Percentiles rank a stretch among this genome's conserved stretches.
Conservation (phyloP, 164 flowering plant species). For the Stephania japonica region DNA sequence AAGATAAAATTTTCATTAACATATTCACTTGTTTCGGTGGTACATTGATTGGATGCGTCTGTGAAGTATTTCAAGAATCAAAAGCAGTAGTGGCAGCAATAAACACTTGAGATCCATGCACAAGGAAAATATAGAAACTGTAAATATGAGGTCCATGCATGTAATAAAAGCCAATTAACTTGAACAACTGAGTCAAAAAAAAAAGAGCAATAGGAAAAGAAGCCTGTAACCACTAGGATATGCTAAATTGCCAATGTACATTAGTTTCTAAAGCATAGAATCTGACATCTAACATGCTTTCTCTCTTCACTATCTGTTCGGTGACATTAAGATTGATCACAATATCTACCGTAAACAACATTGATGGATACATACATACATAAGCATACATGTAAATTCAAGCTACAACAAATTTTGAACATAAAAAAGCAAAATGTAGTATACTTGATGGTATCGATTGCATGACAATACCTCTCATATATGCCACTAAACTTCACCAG, state of each 20-base stretch:
- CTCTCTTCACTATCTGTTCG: neutral
- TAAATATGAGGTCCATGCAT: no score
- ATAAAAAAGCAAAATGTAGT: neutral
- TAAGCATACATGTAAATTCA: neutral
- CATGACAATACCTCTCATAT: neutral
- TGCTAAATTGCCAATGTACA: neutral
- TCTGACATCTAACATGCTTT: neutral
- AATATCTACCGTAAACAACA: neutral
- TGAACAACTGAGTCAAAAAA: neutral
- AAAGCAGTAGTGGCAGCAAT: no score
- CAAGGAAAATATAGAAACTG: no score
- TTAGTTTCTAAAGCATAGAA: neutral
- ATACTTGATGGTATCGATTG: neutral
- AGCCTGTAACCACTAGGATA: neutral
- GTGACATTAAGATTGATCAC: neutral
- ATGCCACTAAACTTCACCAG: conserved; percentile 13
- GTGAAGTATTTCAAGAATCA: no score
- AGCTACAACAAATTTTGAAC: neutral
- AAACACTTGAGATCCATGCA: no score
- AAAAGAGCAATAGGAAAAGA: neutral
- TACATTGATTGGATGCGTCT: no score
- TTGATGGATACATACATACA: neutral
- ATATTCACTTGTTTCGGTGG: no score
- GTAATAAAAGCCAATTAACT: neutral
- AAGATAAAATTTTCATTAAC: no score